These are phyloP conservation scores for Pseudoneurospora amorphoporcata DNA, from an alignment of 495 filamentous ascomycete species.

Conservation along the genomic window DNA sequence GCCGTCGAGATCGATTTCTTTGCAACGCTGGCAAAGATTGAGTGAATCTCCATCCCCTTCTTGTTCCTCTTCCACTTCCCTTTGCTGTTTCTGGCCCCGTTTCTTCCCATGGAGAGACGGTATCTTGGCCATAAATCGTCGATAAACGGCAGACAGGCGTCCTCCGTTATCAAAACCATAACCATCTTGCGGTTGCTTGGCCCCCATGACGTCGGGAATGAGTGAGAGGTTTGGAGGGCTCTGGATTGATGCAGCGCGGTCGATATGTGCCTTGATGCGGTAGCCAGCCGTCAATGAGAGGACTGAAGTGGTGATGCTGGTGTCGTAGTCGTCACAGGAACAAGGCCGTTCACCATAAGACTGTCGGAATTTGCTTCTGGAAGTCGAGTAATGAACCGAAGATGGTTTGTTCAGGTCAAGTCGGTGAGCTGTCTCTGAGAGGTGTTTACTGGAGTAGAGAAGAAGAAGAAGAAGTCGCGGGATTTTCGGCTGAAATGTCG, in stretches of 20 bases:
- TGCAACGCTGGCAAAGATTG: not conserved
- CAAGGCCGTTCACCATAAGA: not conserved
- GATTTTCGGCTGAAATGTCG: too few species aligned
- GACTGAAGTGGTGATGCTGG: not conserved
- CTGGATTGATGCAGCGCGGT: not conserved
- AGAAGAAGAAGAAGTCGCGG: too few species aligned
- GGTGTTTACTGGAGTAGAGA: too few species aligned
- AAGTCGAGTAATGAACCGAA: too few species aligned
- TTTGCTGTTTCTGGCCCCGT: too few species aligned
- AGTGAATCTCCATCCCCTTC: not conserved
- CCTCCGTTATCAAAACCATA: not conserved
- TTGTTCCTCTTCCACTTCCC: not conserved
- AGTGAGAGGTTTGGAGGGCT: not conserved
- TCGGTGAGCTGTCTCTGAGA: too few species aligned
- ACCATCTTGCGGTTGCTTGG: rapidly evolving
- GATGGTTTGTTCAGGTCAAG: too few species aligned
- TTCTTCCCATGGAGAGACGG: not conserved
- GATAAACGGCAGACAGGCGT: not conserved
- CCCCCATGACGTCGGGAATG: not conserved
- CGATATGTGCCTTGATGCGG: not conserved
- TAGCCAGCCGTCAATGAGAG: not conserved
- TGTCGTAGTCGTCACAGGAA: not conserved
- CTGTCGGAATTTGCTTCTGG: rapidly evolving
- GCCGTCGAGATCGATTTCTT: not conserved
- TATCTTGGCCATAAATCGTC: not conserved